phyloP scores from a whole-genome alignment of 495 filamentous ascomycete genomes.

The Aspergillus ellipticus region DNA sequence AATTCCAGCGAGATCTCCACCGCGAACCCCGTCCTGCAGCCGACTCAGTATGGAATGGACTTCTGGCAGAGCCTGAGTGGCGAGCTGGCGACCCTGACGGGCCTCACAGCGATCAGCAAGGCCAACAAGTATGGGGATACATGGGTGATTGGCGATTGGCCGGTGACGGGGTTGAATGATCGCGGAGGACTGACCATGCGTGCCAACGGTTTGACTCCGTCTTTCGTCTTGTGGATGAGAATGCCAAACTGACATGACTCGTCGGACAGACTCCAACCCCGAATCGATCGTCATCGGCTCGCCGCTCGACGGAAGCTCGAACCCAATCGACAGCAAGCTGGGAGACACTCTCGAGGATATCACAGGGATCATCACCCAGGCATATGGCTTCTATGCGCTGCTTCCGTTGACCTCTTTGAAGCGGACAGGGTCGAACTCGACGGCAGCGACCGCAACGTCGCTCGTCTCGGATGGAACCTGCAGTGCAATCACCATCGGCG shows the following conservation, averaged over 20 bases:
- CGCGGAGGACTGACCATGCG: constrained; percentile 54
- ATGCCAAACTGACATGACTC: constrained; percentile 4
- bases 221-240: not conserved
- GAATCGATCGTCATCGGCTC: constrained; percentile 56
- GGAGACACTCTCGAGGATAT: constrained; percentile 55
- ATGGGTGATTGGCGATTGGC: constrained; percentile 58
- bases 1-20: constrained; percentile 47
- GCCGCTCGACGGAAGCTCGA: constrained; percentile 56
- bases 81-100: constrained; percentile 52
- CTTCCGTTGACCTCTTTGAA: constrained; percentile 51
- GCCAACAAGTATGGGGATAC: constrained; percentile 58
- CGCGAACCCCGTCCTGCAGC: constrained; percentile 51
- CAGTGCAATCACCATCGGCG: constrained; percentile 48
- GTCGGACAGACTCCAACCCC: constrained; percentile 51
- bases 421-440: constrained; percentile 28
- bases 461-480: constrained; percentile 45
- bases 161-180: constrained; percentile 47
- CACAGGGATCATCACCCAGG: constrained; percentile 54
- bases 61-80: constrained; percentile 62
- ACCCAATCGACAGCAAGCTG: constrained; percentile 49
- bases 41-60: constrained; percentile 54
- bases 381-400: constrained; percentile 58
- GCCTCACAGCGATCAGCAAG: constrained; percentile 42
- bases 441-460: constrained; percentile 33
- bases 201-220: constrained; percentile 29